Conservation (phyloP, 2,329 filamentous ascomycete species). For the Lecanicillium sp. region DNA sequence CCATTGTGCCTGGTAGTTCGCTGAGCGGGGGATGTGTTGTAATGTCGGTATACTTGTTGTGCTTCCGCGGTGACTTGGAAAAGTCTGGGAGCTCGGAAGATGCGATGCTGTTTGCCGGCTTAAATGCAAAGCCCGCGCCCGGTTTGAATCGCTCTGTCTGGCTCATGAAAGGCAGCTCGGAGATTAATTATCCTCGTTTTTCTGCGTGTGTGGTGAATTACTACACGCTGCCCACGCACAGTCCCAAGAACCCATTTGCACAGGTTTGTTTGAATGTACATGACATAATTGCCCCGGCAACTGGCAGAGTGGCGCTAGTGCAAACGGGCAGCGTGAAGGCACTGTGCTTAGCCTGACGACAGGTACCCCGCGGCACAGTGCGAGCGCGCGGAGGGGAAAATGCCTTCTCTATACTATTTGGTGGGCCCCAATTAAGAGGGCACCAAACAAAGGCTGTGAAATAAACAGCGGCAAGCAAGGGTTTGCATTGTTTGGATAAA, state of each 20-base stretch:
- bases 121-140: conserved; percentile 27
- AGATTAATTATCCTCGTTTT: neutral
- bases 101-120: conserved; percentile 25
- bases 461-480: neutral
- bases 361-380: conserved; percentile 11
- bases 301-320: conserved; percentile 13
- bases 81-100: conserved; percentile 21
- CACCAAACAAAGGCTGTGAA: neutral
- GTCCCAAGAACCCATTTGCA: conserved; percentile 15
- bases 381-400: neutral
- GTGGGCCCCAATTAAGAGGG: neutral
- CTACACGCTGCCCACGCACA: conserved; percentile 12
- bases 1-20: conserved; percentile 32
- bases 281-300: conserved; percentile 29
- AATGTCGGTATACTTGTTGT: no score
- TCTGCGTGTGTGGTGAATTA: conserved; percentile 9
- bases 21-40: conserved; percentile 16
- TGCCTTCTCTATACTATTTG: neutral
- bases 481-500: neutral
- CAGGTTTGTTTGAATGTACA: conserved; percentile 16
- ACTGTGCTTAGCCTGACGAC: conserved; percentile 13
- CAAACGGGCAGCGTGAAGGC: conserved; percentile 8
- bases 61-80: conserved; percentile 13
- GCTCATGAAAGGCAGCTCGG: conserved; percentile 15
- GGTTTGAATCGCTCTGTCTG: conserved; percentile 20